phyloP scores from a whole-genome alignment of 345 rosid species.

The Ailanthus altissimus region DNA sequence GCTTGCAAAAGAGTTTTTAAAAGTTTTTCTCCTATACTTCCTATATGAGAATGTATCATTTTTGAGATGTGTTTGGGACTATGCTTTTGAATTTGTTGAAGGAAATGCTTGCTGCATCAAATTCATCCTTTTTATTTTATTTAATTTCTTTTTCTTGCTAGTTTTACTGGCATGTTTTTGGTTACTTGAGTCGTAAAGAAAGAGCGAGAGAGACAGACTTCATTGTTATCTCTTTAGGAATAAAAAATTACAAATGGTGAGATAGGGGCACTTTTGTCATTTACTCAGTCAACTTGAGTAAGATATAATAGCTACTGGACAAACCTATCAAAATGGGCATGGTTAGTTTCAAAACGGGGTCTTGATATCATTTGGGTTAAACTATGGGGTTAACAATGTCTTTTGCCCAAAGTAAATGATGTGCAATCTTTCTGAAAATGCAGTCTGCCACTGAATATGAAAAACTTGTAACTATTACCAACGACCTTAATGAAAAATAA shows the following conservation, averaged over 20 bases:
- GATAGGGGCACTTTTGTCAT: too few species aligned
- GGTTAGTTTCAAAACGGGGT: too few species aligned
- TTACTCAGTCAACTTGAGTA: too few species aligned
- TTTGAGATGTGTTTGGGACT: slow-evolving; percentile 76
- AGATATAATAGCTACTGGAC: too few species aligned
- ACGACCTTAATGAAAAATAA: not conserved
- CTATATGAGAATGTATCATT: slow-evolving; percentile 79
- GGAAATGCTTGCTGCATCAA: slow-evolving; percentile 64
- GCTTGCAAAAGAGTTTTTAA: slow-evolving; percentile 56
- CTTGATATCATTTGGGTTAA: too few species aligned
- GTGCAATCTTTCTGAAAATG: not conserved
- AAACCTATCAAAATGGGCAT: too few species aligned
- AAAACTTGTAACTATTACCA: not conserved
- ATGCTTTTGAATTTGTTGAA: slow-evolving; percentile 64
- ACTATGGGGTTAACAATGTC: too few species aligned
- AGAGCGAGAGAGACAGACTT: not conserved
- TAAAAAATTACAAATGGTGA: too few species aligned
- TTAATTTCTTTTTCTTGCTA: not conserved
- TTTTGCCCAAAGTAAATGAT: not conserved
- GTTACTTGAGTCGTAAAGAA: not conserved
- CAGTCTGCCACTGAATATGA: not conserved
- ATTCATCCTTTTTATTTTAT: slow-evolving; percentile 56
- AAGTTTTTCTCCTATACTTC: slow-evolving; percentile 66
- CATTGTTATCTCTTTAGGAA: not conserved
- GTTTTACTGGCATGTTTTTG: not conserved